Conservation (phyloP, 2,329 filamentous ascomycete genomes). For the Boeremia lycopersici region DNA sequence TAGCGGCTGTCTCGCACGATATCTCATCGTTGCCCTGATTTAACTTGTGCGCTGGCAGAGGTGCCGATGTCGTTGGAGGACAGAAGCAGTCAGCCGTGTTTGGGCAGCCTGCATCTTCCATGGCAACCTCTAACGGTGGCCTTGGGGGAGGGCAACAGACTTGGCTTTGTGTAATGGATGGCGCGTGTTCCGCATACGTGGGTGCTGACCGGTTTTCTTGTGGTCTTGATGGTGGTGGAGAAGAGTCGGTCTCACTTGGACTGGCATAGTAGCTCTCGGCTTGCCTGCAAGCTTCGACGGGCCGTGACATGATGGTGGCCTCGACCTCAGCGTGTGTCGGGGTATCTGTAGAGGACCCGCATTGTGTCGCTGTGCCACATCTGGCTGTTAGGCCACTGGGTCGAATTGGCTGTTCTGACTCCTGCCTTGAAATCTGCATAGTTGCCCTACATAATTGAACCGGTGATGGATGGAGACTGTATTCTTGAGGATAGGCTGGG, state of each 20-base stretch:
- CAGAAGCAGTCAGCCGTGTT: conserved; percentile 30
- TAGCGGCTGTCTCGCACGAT: conserved; percentile 36
- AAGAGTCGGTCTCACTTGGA: conserved; percentile 6
- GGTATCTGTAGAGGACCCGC: neutral
- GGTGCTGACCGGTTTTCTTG: neutral
- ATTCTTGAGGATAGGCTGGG: neutral
- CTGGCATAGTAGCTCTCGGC: conserved; percentile 10
- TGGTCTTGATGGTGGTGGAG: neutral
- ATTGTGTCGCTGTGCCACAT: neutral
- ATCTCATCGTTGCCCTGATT: conserved; percentile 22
- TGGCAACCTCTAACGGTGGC: neutral
- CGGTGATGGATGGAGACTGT: neutral
- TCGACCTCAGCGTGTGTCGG: neutral
- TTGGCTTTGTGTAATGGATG: neutral
- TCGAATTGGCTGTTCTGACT: neutral
- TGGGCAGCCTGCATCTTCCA: conserved; percentile 21
- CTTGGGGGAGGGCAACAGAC: conserved; percentile 4
- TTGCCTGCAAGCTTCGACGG: neutral
- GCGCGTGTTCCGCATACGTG: neutral
- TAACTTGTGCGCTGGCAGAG: neutral
- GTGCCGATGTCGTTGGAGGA: conserved; percentile 13
- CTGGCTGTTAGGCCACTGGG: neutral
- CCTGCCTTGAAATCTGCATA: neutral
- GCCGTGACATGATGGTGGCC: neutral
- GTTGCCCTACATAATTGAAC: neutral